Base-by-base conservation (phyloP, 495 filamentous ascomycete genomes). In the Penicillium odoratum region DNA sequence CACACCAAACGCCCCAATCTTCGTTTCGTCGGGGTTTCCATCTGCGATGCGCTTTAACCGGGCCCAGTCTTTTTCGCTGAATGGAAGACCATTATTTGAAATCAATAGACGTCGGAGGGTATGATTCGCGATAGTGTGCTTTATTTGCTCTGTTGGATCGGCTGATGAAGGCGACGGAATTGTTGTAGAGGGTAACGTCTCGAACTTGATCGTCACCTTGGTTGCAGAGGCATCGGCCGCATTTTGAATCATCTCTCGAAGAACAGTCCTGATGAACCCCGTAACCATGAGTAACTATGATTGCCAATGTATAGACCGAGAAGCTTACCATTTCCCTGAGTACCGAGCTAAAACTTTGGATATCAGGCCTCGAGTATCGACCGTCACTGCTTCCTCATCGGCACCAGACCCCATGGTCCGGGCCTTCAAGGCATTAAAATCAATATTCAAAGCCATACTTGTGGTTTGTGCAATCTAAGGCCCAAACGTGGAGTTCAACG, bases 1-100 rank as follows among this genome's bases (percentile, higher is more conserved):
- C 38, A 99, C 95, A 47, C 95, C 95, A 69, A 98, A 99, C 5
- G 95, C 95, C 18, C 95, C 95, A 64, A 99, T 98, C 77, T 99
- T 98, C 4, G 91, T 96, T 71, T 98, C 95, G 69, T 98, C 93
- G 0, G 95, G 95, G 66, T 99, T 99, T 11, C 95, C 95, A 72
- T 98, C 93, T 13, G 95, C 95, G 60, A 99, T 99, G 53, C 92
- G 86, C 78, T 98, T 98, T 65, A 99, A 68, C 55, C 95, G 82
- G 44, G 84, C 83, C 95, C 95, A 99, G 72, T 99, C 95, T 16
- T 89, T 91, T 51, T 86, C 83, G 34, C 83, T 85, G 62, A 99
- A 99, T 1, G 86, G 79, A 52, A 88, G 79, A 34, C 95, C 95
- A 69, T 99, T 84, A 56, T 99, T 99, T 52, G 91, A 87, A 5